A percentile compares a stretch with the other conserved stretches of the same genome.
Conservation (phyloP, 768 basidiomycete genomes). For the Amanita molliuscula region DNA sequence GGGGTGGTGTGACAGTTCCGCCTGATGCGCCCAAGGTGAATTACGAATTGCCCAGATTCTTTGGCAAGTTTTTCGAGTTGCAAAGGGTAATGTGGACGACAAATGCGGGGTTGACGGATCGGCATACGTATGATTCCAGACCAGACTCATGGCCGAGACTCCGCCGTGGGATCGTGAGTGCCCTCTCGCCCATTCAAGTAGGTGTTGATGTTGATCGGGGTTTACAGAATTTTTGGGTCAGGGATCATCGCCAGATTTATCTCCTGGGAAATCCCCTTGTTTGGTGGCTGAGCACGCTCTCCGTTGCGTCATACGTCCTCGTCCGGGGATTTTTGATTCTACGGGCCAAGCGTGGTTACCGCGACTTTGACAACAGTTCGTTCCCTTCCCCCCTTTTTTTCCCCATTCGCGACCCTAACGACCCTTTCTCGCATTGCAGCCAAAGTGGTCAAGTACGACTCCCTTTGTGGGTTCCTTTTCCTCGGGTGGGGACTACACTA, state of each 20-base stretch:
- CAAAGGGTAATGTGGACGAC: constrained; percentile 96
- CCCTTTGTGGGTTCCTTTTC: constrained; percentile 84
- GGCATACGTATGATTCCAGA: constrained; percentile 93
- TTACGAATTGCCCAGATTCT: constrained; percentile 82
- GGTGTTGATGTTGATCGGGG: background rate
- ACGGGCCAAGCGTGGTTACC: constrained; percentile 82
- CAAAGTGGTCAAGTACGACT: constrained; percentile 86
- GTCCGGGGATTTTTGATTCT: constrained; percentile 76
- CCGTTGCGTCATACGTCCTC: constrained; percentile 55
- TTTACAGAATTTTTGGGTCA: constrained; percentile 93
- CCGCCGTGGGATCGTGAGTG: constrained; percentile 82
- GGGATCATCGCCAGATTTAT: constrained; percentile 92
- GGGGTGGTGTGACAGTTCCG: constrained; percentile 41
- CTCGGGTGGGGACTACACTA: constrained; percentile 91
- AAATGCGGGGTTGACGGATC: constrained; percentile 91
- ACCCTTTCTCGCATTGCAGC: constrained; percentile 31
- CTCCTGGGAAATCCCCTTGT: constrained; percentile 89
- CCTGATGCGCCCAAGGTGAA: constrained; percentile 72
- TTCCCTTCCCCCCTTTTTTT: background rate
- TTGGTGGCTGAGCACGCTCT: constrained; percentile 79
- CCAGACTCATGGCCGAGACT: constrained; percentile 88
- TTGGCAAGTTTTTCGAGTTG: constrained; percentile 84
- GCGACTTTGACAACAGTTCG: constrained; percentile 90
- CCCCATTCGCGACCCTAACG: constrained; percentile 1
- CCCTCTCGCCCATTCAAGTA: background rate